Base-by-base conservation (phyloP, 2,329 filamentous ascomycete species). In the Colletotrichum lentis region DNA sequence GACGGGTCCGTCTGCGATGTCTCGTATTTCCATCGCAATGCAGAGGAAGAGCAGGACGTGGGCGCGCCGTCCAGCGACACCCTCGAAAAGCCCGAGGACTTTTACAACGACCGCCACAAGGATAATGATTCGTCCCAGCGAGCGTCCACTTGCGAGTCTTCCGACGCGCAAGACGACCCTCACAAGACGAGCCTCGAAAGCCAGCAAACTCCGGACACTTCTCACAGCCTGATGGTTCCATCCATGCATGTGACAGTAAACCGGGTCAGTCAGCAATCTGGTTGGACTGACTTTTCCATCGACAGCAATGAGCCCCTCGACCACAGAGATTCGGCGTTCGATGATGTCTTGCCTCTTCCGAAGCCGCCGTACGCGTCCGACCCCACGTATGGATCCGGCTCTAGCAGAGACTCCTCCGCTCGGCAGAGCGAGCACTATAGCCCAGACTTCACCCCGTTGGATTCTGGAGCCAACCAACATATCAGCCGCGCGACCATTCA, bases 281-380 rank as follows among this genome's bases (percentile, higher is more conserved):
- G 81, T n/a, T 89, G 86, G 86, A 88, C 86, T 31, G 86, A 89
- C 72, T 84, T 85, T 68, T 87, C 86, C 0, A 78, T 88, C 11
- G 85, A 85, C 18, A 88, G 84, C 66, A 80, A 79, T 22, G 83
- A 85, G 37, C 78, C 78, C 44, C 78, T 77, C 6, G 76, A 78
- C 18, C 76, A 74, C 59, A 71, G 58, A 22, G 53, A 55, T 3
- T 69, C 68, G 14, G 39, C 52, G 20, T 56, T 64, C 16, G 54
- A 70, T 43, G 61, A 69, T 31, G 59, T 52, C 10, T n/a, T 67
- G 18, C 67, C 54, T 31, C 60, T 67, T 50, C 65, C 61, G 16
- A 71, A 73, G 57, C 70, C 71, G 5, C 70, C 71, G 49, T 70
- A 70, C 49, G 58, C 70, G 6, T 52, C 56, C 12, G 69, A 62